These are phyloP conservation scores for Lagenidium sp. DNA, from an alignment of 352 stramenopile genomes.

Conservation along the genomic window DNA sequence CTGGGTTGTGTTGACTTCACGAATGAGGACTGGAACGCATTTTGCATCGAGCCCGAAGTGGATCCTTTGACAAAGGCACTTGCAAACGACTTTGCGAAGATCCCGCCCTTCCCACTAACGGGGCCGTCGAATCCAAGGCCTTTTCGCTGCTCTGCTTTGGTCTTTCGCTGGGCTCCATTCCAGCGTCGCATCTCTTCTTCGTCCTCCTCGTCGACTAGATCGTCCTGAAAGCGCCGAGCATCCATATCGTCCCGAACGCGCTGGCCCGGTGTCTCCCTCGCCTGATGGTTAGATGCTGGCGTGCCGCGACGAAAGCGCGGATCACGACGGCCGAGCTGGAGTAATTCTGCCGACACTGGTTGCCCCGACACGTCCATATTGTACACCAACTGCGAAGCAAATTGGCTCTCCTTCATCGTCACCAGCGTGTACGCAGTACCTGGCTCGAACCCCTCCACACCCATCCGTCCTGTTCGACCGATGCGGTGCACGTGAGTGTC, in stretches of 20 bases:
- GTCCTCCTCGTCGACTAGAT: slow-evolving; percentile 28
- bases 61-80: slow-evolving; percentile 11
- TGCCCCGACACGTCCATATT: slow-evolving; percentile 81
- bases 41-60: slow-evolving; percentile 9
- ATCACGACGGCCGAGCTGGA: slow-evolving; percentile 45
- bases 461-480: slow-evolving; percentile 82
- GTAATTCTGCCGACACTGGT: slow-evolving; percentile 32
- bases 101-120: slow-evolving; percentile 1
- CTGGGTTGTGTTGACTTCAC: slow-evolving; percentile 7
- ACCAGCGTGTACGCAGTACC: slow-evolving; percentile 81
- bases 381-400: slow-evolving; percentile 70
- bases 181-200: slow-evolving; percentile 46
- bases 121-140: slow-evolving; percentile 46
- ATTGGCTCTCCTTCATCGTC: slow-evolving; percentile 58
- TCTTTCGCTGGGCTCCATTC: slow-evolving; percentile 41
- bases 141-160: slow-evolving; percentile 55
- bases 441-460: slow-evolving; percentile 61
- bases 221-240: background rate
- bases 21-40: slow-evolving; percentile 14
- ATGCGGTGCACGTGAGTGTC: slow-evolving; percentile 89
- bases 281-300: slow-evolving; percentile 7
- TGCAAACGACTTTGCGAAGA: slow-evolving; percentile 7
- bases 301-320: slow-evolving; percentile 35
- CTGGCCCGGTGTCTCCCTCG: background rate
- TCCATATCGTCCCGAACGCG: background rate